Conservation (phyloP, 176 grass and related monocot genomes). For the Raddia distichophylla region DNA sequence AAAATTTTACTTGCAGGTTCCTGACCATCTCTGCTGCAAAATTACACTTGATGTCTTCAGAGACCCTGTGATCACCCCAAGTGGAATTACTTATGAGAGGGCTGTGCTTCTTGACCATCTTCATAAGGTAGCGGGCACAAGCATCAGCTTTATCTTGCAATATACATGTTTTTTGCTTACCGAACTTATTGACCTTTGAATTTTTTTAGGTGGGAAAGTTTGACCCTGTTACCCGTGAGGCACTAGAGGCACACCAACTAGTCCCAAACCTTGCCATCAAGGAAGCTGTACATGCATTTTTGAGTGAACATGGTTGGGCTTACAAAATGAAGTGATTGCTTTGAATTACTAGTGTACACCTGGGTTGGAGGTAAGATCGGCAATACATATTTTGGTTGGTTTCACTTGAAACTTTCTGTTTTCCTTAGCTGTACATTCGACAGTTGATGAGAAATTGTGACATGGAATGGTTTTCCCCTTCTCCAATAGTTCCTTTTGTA, state of each 20-base stretch:
- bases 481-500: conserved; percentile 11
- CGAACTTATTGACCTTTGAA: background rate
- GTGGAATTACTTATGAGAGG: conserved; percentile 87
- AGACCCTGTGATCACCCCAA: conserved; percentile 91
- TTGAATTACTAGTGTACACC: conserved; percentile 25
- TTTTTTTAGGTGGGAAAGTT: conserved; percentile 82
- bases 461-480: conserved; percentile 15
- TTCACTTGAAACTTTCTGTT: background rate
- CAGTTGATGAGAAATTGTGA: conserved; percentile 7
- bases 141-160: background rate
- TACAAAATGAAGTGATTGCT: conserved; percentile 66
- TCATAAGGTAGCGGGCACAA: conserved; percentile 53
- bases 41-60: conserved; percentile 85
- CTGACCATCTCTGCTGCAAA: conserved; percentile 94
- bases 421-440: background rate
- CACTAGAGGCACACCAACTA: conserved; percentile 69
- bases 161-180: background rate
- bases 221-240: conserved; percentile 75
- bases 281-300: conserved; percentile 83
- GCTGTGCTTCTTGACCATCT: conserved; percentile 83
- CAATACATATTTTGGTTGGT: conserved; percentile 26
- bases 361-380: conserved; percentile 31
- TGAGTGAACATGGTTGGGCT: conserved; percentile 85
- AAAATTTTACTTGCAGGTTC: conserved; percentile 58
- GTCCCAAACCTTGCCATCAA: conserved; percentile 92